Evolutionary conservation across 805 yeast species (phyloP).

Genomic region (Tetrapisispora iriomotensis): DNA sequence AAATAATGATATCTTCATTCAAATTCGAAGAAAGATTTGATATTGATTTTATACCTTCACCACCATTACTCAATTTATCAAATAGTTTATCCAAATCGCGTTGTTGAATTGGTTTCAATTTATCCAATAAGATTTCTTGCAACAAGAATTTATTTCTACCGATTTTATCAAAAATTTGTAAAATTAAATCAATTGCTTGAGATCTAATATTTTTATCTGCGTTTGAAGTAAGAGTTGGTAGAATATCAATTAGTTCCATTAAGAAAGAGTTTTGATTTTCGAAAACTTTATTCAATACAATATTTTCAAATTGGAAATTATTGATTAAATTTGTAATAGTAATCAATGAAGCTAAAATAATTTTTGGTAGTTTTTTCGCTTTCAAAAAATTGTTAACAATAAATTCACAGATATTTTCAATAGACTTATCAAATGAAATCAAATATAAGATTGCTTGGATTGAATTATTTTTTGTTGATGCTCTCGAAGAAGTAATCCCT

Average conservation of each 20-base stretch:
- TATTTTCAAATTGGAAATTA: constrained; percentile 17
- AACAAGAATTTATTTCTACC: constrained; percentile 42
- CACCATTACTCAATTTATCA: constrained; percentile 6
- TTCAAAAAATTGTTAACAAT: constrained; percentile 41
- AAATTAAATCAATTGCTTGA: constrained; percentile 60
- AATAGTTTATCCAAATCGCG: constrained; percentile 69
- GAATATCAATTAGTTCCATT: constrained; percentile 49
- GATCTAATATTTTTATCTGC: constrained; percentile 80
- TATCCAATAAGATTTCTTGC: constrained; percentile 50
- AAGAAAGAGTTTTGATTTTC: constrained; percentile 40
- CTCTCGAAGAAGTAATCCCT: constrained; percentile 65
- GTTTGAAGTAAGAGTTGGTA: constrained; percentile 69
- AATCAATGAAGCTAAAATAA: constrained; percentile 56
- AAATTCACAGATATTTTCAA: constrained; percentile 45
- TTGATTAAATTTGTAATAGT: constrained; percentile 48
- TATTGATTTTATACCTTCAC: background rate
- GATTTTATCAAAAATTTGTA: constrained; percentile 65
- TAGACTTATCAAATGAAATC: constrained; percentile 58
- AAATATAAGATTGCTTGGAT: constrained; percentile 51
- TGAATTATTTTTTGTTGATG: constrained; percentile 60
- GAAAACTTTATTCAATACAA: constrained; percentile 5
- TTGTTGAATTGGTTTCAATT: constrained; percentile 85
- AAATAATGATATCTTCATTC: constrained; percentile 12
- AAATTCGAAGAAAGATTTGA: constrained; percentile 35
- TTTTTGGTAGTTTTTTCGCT: constrained; percentile 58